phyloP scores from a whole-genome alignment of 139 green algal genomes.

The Tetraselmis chui region DNA sequence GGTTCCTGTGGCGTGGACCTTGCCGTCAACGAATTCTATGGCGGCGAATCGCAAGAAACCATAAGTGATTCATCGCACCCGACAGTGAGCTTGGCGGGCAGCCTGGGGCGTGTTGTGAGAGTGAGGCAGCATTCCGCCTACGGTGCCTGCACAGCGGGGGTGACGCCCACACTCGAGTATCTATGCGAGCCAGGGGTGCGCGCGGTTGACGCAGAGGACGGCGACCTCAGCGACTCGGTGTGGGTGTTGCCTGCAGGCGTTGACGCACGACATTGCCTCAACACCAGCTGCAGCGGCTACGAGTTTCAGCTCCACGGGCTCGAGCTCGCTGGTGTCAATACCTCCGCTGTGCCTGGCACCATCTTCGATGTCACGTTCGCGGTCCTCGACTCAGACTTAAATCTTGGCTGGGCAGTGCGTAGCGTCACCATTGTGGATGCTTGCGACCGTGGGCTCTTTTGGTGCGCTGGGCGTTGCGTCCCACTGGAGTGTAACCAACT shows the following conservation, averaged over 20 bases:
- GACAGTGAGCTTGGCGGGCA: not conserved
- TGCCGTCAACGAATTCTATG: not conserved
- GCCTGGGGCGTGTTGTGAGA: not conserved
- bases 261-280: not conserved
- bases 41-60: too few relatives aligned
- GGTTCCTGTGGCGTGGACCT: not conserved
- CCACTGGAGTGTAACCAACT: not conserved
- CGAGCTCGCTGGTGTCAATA: not conserved
- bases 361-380: not conserved
- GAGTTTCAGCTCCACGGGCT: not conserved
- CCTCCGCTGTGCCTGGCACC: not conserved
- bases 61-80: too few relatives aligned
- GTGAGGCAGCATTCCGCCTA: not conserved
- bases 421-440: not conserved
- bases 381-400: not conserved
- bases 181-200: not conserved
- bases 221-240: not conserved
- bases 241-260: not conserved
- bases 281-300: not conserved
- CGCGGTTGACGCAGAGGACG: not conserved
- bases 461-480: not conserved
- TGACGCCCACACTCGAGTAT: too few relatives aligned
- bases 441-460: not conserved
- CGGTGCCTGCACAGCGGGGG: not conserved
- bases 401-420: not conserved